Evolutionary conservation across 2,329 filamentous ascomycete genomes (phyloP).

Genomic region (Colletotrichum cereale): DNA sequence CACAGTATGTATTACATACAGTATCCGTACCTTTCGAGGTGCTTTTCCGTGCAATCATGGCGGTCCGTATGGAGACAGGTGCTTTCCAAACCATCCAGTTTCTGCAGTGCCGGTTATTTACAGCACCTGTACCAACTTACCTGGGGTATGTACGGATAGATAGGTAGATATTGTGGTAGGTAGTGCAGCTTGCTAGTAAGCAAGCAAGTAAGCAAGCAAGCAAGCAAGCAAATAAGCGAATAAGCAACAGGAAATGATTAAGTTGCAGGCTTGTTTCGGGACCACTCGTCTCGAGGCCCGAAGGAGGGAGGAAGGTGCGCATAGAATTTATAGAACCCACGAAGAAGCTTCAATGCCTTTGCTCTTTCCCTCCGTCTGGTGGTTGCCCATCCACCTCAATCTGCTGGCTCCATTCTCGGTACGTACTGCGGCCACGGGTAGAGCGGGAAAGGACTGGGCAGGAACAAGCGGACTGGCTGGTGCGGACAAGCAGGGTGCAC

Average conservation of each 20-base stretch:
- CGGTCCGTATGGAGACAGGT: no score
- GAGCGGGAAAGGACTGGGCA: background rate
- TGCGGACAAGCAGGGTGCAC: background rate
- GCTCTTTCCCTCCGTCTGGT: background rate
- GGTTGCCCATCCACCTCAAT: background rate
- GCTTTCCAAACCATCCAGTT: no score
- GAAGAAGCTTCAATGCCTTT: background rate
- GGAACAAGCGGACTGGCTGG: no score
- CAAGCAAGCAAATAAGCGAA: background rate
- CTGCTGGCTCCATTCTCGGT: background rate
- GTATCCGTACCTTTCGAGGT: no score
- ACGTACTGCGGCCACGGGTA: background rate
- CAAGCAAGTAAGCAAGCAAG: background rate
- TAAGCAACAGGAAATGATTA: constrained; percentile 7
- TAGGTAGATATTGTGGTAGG: background rate
- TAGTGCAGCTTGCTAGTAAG: background rate
- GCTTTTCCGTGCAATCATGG: no score
- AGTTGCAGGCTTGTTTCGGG: background rate
- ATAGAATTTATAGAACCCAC: no score
- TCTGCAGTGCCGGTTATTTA: no score
- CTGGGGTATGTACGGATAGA: no score
- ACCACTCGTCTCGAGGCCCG: constrained; percentile 18
- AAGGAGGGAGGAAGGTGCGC: background rate
- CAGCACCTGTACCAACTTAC: no score
- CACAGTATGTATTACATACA: no score